A percentile compares a stretch with the other conserved stretches of the same genome.
These are phyloP conservation scores for Exophiala sp. DNA, from an alignment of 2,329 filamentous ascomycete genomes.

Conservation along the genomic window DNA sequence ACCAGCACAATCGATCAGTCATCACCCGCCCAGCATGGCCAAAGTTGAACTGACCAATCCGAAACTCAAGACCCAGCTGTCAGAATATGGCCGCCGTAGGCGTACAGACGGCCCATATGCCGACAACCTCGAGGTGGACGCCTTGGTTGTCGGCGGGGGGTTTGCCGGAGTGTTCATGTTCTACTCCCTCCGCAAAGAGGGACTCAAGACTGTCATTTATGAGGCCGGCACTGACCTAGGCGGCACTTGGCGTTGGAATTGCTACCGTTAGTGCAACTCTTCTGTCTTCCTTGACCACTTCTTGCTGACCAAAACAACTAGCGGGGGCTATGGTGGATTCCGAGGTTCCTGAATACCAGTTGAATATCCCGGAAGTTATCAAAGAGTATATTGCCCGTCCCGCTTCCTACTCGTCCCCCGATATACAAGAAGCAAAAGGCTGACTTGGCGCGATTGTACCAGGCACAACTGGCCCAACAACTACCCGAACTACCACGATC, in stretches of 20 bases:
- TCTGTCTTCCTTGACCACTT: background rate
- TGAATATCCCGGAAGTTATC: too few species aligned
- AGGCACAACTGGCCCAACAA: slow-evolving; percentile 37
- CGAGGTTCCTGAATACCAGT: slow-evolving; percentile 26
- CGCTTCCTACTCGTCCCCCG: too few species aligned
- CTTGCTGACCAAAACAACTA: slow-evolving; percentile 5
- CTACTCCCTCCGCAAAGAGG: slow-evolving; percentile 48
- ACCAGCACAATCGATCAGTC: too few species aligned
- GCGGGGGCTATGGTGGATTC: slow-evolving; percentile 32
- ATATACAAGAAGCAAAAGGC: too few species aligned
- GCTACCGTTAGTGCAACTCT: slow-evolving; percentile 27
- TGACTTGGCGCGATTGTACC: too few species aligned
- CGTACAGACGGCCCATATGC: slow-evolving; percentile 31
- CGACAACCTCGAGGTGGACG: slow-evolving; percentile 29
- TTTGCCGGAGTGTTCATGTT: slow-evolving; percentile 47
- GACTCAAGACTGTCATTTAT: slow-evolving; percentile 46
- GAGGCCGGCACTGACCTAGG: slow-evolving; percentile 47
- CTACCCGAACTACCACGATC: slow-evolving; percentile 39
- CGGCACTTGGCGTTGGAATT: slow-evolving; percentile 38
- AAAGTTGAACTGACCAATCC: too few species aligned
- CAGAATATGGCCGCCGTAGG: slow-evolving; percentile 28
- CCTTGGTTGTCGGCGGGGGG: slow-evolving; percentile 31
- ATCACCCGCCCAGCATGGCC: too few species aligned
- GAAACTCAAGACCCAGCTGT: slow-evolving; percentile 25
- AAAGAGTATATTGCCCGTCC: too few species aligned